phyloP scores from a whole-genome alignment of 2,329 filamentous ascomycete genomes.

The Scleromitrula shiraiana region DNA sequence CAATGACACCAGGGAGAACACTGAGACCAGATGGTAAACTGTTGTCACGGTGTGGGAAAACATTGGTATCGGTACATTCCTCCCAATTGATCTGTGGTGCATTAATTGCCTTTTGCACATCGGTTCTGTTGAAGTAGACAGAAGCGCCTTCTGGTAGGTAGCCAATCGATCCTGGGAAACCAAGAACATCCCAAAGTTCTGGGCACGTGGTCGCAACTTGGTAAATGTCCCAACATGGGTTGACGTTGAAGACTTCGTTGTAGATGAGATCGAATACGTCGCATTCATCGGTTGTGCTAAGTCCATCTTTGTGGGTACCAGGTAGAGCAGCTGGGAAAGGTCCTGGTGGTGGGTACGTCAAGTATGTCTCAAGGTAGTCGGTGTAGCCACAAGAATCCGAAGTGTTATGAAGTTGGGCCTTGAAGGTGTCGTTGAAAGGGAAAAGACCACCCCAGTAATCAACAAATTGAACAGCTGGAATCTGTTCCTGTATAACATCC shows the following conservation, averaged over 20 bases:
- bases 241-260: conserved; percentile 45
- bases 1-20: conserved; percentile 63
- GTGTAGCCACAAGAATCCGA: conserved; percentile 54
- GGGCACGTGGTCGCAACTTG: conserved; percentile 67
- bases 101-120: conserved; percentile 55
- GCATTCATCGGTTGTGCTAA: conserved; percentile 39
- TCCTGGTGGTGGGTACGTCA: conserved; percentile 61
- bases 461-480: conserved; percentile 49
- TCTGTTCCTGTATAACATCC: conserved; percentile 35
- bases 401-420: conserved; percentile 41
- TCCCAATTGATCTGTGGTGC: conserved; percentile 54
- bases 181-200: conserved; percentile 58
- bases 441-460: conserved; percentile 54
- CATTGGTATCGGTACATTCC: conserved; percentile 42
- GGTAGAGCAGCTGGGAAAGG: conserved; percentile 44
- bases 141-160: conserved; percentile 55
- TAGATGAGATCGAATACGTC: conserved; percentile 49
- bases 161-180: conserved; percentile 49
- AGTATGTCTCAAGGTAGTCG: conserved; percentile 50
- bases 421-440: conserved; percentile 53
- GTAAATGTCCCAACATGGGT: conserved; percentile 77
- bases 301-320: conserved; percentile 34
- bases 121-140: conserved; percentile 55
- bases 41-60: conserved; percentile 43
- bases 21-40: conserved; percentile 46